A percentile compares a stretch with the other conserved stretches of the same genome.
Conservation (phyloP, 2,329 filamentous ascomycete species). For the Monosporascus sp. region DNA sequence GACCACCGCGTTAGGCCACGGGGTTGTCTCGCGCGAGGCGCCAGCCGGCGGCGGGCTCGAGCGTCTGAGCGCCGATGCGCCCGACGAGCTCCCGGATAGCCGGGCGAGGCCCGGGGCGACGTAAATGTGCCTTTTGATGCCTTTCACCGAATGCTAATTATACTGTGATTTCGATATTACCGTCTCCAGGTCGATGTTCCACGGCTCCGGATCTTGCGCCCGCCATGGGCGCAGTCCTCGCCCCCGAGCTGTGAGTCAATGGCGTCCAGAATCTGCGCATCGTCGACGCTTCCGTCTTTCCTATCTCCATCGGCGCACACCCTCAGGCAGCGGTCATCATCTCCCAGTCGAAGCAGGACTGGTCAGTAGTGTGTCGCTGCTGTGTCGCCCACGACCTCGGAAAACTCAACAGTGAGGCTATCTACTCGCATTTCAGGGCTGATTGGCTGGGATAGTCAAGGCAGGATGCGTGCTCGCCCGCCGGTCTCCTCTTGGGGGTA, state of each 20-base stretch:
- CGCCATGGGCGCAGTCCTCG: constrained; percentile 18
- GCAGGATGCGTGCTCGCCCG: too few species aligned
- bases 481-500: too few species aligned
- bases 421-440: too few species aligned
- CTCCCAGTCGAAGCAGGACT: background rate
- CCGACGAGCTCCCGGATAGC: constrained; percentile 13
- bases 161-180: background rate
- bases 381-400: too few species aligned
- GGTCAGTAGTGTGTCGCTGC: too few species aligned
- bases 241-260: constrained; percentile 13
- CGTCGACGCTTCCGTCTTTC: constrained; percentile 30
- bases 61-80: constrained; percentile 6
- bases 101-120: constrained; percentile 6
- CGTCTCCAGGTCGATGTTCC: constrained; percentile 3
- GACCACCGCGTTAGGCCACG: constrained; percentile 5
- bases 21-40: constrained; percentile 9
- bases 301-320: constrained; percentile 25
- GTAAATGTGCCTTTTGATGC: background rate
- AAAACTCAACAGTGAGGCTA: too few species aligned
- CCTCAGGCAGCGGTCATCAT: constrained; percentile 25
- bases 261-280: constrained; percentile 17
- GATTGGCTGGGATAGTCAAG: too few species aligned
- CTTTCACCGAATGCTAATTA: too few species aligned
- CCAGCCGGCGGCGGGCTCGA: constrained; percentile 9
- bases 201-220: constrained; percentile 6